Percentiles rank a stretch among this genome's conserved stretches.
Conservation (phyloP, 2,329 filamentous ascomycete genomes). For the Penicillium freii region DNA sequence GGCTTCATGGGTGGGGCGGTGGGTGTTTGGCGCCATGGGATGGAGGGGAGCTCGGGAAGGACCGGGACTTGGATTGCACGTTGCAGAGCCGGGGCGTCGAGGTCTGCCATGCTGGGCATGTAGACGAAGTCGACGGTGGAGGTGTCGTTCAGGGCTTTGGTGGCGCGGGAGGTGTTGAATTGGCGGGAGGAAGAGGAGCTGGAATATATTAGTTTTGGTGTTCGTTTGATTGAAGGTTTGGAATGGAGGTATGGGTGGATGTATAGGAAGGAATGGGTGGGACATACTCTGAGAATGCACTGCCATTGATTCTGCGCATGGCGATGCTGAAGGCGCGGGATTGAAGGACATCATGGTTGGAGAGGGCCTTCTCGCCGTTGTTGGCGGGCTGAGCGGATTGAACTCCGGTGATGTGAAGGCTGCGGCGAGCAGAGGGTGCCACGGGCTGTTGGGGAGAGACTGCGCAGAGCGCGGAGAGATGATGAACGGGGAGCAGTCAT, state of each 20-base stretch:
- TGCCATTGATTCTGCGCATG: constrained; percentile 49
- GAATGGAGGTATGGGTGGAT: not conserved
- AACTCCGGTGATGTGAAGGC: constrained; percentile 60
- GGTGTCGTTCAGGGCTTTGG: constrained; percentile 57
- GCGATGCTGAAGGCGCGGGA: constrained; percentile 57
- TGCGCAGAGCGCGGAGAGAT: constrained; percentile 47
- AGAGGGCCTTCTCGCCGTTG: constrained; percentile 52
- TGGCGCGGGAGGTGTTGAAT: constrained; percentile 61
- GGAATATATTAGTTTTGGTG: constrained; percentile 26
- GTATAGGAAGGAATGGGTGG: not conserved
- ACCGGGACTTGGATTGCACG: constrained; percentile 51
- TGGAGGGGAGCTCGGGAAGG: constrained; percentile 43
- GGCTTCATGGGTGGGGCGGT: constrained; percentile 50
- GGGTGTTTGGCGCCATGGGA: constrained; percentile 25
- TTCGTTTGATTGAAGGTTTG: not conserved
- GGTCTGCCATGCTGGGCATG: constrained; percentile 53
- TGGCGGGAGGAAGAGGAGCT: constrained; percentile 55
- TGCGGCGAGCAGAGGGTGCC: constrained; percentile 44
- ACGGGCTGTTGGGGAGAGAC: constrained; percentile 41
- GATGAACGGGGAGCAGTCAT: constrained; percentile 49
- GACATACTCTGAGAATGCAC: constrained; percentile 40
- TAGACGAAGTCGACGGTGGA: constrained; percentile 64
- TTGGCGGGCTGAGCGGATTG: constrained; percentile 54
- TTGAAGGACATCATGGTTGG: constrained; percentile 53
- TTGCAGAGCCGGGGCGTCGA: constrained; percentile 37